Percentiles rank a stretch among this genome's conserved stretches.
phyloP scores from a whole-genome alignment of 1,284 basidiomycete species.

The Jaminaea rosea region DNA sequence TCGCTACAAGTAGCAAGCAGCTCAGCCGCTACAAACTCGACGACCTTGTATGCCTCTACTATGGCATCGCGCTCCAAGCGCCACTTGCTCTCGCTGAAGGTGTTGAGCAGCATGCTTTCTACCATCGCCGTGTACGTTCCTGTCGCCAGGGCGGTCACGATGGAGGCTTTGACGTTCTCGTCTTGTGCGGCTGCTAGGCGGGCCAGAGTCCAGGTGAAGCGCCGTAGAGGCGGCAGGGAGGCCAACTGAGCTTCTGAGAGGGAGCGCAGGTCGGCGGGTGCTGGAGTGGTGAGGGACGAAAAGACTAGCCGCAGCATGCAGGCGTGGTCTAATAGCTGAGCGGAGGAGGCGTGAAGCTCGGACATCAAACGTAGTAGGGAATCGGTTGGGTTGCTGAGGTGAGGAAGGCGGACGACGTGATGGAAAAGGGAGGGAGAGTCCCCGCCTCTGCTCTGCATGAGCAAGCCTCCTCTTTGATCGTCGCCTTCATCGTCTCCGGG shows the following conservation, averaged over 20 bases:
- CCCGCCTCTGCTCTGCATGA: no score
- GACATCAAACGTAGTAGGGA: no score
- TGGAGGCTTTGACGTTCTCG: neutral
- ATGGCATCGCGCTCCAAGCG: neutral
- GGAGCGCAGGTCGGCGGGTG: neutral
- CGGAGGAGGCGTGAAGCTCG: no score
- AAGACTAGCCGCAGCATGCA: neutral
- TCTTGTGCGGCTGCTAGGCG: neutral
- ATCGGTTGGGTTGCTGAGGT: no score
- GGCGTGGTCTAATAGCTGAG: neutral
- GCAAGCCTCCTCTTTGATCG: no score
- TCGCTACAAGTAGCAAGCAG: neutral
- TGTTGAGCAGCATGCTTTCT: neutral
- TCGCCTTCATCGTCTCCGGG: no score
- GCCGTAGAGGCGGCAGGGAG: neutral
- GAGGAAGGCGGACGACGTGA: no score
- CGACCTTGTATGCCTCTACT: neutral
- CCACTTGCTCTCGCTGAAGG: neutral
- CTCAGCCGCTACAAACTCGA: neutral
- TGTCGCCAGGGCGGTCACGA: neutral
- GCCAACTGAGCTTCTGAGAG: neutral
- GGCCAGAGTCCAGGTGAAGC: neutral
- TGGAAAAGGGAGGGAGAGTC: no score
- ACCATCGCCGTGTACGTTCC: neutral
- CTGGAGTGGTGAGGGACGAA: neutral